Percentiles rank a stretch among this genome's conserved stretches.
Conservation (phyloP, 345 rosid species). For the Rhizophora mangle region DNA sequence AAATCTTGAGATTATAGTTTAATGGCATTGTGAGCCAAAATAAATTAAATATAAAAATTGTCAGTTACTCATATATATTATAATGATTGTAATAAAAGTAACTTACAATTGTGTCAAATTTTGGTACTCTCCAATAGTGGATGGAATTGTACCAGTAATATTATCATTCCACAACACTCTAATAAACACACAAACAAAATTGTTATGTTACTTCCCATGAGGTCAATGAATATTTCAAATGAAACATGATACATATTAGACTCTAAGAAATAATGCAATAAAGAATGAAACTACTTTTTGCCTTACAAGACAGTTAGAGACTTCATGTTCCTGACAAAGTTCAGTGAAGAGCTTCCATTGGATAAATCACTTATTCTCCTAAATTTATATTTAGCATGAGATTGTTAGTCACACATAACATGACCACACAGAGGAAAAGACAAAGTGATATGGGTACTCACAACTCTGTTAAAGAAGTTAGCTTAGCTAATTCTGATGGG, state of each 20-base stretch:
- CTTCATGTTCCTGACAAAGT: constrained; percentile 47
- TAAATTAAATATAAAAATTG: too few species aligned
- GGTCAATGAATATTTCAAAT: background rate
- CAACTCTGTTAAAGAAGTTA: constrained; percentile 50
- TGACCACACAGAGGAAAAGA: background rate
- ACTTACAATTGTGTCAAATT: constrained; percentile 59
- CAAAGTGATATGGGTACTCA: constrained; percentile 26
- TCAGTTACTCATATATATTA: too few species aligned
- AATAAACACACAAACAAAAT: constrained; percentile 8
- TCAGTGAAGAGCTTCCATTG: constrained; percentile 51
- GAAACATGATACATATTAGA: background rate
- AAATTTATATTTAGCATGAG: constrained; percentile 14
- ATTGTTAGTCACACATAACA: background rate
- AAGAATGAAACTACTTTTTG: background rate
- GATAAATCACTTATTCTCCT: constrained; percentile 69
- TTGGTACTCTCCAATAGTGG: constrained; percentile 45
- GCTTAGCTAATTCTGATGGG: constrained; percentile 53
- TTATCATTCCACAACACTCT: constrained; percentile 57
- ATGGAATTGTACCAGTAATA: constrained; percentile 53
- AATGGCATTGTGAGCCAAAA: too few species aligned
- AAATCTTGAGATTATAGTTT: too few species aligned
- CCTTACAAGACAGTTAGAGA: constrained; percentile 48
- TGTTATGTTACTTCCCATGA: background rate
- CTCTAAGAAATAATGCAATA: background rate
- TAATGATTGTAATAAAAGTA: background rate